These are phyloP conservation scores for Rhizophagus clarus DNA, from an alignment of 192 early-diverging fungal species.

Conservation along the genomic window DNA sequence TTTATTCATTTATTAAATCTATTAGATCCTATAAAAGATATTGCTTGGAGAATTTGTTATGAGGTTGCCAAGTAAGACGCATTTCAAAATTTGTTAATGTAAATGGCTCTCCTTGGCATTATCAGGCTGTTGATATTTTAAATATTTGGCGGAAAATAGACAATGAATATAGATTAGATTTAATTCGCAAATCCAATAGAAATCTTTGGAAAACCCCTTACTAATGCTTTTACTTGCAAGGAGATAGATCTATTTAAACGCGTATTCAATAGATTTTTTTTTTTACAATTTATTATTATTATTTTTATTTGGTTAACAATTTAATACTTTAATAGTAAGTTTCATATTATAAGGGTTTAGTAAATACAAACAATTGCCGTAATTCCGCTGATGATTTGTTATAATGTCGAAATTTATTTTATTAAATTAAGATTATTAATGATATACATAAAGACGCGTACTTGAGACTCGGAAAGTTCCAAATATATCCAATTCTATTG, in stretches of 20 bases:
- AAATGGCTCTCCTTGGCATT: conserved; percentile 55
- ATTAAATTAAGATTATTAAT: too few relatives aligned
- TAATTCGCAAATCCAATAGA: background rate
- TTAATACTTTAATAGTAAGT: too few relatives aligned
- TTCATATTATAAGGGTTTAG: too few relatives aligned
- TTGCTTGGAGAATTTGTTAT: conserved; percentile 44
- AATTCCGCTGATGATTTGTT: too few relatives aligned
- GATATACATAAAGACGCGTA: too few relatives aligned
- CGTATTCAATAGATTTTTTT: conserved; percentile 44
- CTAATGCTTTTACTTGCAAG: conserved; percentile 35
- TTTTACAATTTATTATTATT: too few relatives aligned
- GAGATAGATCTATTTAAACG: conserved; percentile 45
- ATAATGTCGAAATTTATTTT: too few relatives aligned
- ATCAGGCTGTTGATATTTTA: conserved; percentile 45
- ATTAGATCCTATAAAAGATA: conserved; percentile 14
- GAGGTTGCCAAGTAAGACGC: conserved; percentile 46
- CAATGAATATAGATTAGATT: conserved; percentile 2
- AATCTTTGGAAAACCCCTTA: conserved; percentile 16
- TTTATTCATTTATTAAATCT: too few relatives aligned
- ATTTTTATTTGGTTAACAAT: too few relatives aligned
- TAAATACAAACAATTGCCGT: too few relatives aligned
- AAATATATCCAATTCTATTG: background rate
- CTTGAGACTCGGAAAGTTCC: too few relatives aligned
- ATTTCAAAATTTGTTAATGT: conserved; percentile 45
- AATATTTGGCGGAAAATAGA: conserved; percentile 49